Evolutionary conservation across 75 land plant species (phyloP).

Genomic region (Picea glauca): DNA sequence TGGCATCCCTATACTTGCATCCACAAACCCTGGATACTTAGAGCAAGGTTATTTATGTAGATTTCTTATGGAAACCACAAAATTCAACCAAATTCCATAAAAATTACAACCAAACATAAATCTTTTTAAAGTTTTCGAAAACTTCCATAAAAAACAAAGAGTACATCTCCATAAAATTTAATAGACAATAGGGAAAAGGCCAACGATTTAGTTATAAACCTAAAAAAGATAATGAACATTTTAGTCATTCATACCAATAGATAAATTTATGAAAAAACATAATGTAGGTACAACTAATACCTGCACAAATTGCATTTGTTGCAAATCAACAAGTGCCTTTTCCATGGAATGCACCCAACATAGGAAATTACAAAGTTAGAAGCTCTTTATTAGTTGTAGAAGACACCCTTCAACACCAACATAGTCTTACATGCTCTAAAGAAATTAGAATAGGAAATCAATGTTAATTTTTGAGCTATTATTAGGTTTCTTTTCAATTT

Average conservation of each 20-base stretch:
- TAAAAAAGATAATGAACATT: neutral
- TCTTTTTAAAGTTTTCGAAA: neutral
- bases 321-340: constrained; percentile 81
- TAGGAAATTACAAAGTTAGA: neutral
- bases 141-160: neutral
- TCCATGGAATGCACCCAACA: constrained; percentile 70
- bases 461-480: no score
- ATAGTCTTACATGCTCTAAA: neutral
- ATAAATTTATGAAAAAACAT: neutral
- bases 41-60: no score
- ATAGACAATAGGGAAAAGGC: neutral
- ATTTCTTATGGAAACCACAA: neutral
- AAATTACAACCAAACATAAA: neutral
- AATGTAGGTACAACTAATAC: constrained; percentile 21
- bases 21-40: no score
- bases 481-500: no score
- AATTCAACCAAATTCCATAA: neutral
- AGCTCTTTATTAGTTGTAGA: neutral
- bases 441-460: neutral
- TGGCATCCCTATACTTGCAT: no score
- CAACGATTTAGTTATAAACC: neutral
- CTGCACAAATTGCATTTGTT: constrained; percentile 80
- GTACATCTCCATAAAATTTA: neutral
- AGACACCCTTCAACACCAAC: neutral
- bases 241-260: neutral